Percentiles rank a stretch among this genome's conserved stretches.
Evolutionary conservation across 495 filamentous ascomycete species (phyloP).

Genomic region (Beverwykella pulmonaria): DNA sequence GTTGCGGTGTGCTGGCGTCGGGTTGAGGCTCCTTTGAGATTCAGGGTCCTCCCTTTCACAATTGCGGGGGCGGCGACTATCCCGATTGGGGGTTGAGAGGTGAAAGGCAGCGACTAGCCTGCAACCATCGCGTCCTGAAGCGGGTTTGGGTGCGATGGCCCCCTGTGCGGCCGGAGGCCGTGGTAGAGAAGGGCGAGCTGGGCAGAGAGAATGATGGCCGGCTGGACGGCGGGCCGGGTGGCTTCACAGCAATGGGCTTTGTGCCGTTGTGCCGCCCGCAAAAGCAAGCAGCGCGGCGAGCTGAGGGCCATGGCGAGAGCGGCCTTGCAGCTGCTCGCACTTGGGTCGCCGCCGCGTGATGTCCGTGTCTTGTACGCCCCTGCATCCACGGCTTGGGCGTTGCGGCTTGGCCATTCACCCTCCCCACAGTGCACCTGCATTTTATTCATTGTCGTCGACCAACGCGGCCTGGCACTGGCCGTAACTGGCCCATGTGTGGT

Average conservation of each 20-base stretch:
- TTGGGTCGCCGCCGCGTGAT: not conserved
- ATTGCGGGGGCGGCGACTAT: conserved; percentile 24
- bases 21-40: not conserved
- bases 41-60: conserved; percentile 11
- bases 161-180: not conserved
- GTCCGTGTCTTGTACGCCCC: not conserved
- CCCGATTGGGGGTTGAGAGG: not conserved
- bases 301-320: not conserved
- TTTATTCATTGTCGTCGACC: not conserved
- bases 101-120: not conserved
- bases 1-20: not conserved
- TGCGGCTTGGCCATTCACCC: not conserved
- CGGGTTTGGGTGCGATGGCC: not conserved
- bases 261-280: too few relatives aligned
- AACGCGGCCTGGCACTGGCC: not conserved
- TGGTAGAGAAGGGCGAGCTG: not conserved
- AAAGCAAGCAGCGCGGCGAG: not conserved
- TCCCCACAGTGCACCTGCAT: not conserved
- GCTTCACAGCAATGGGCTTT: too few relatives aligned
- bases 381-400: not conserved
- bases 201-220: too few relatives aligned
- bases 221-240: too few relatives aligned
- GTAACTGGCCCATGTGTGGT: not conserved
- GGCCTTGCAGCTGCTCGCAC: too few relatives aligned
- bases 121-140: not conserved